phyloP scores from a whole-genome alignment of 2,329 filamentous ascomycete species.

The Hymenoscyphus salicellus region DNA sequence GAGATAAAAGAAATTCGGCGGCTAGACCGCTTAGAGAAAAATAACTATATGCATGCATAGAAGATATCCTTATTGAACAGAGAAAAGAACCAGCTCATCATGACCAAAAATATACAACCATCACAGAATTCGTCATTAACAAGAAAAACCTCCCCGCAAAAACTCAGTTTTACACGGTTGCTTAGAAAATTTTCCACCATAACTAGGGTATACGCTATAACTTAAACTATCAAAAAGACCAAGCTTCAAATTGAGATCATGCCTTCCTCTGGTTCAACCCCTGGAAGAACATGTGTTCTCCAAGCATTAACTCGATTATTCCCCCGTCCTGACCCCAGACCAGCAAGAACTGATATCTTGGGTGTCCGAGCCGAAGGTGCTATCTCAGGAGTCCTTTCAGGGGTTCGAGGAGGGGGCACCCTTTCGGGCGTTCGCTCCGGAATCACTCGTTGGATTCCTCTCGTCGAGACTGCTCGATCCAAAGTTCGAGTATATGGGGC shows the following conservation, averaged over 20 bases:
- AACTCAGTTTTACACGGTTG: too few species aligned
- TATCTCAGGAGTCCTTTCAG: conserved; percentile 1
- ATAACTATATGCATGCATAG: too few species aligned
- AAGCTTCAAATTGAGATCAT: conserved; percentile 10
- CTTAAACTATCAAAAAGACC: too few species aligned
- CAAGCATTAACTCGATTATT: conserved; percentile 34
- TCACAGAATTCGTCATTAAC: too few species aligned
- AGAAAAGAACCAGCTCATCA: too few species aligned
- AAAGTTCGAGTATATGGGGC: conserved; percentile 20
- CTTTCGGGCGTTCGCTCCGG: not conserved
- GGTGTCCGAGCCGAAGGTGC: conserved; percentile 3
- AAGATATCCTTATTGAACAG: too few species aligned
- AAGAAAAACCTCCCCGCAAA: too few species aligned
- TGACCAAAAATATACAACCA: too few species aligned
- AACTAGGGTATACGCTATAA: too few species aligned
- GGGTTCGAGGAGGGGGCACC: not conserved
- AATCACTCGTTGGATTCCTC: not conserved
- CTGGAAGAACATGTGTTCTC: conserved; percentile 32
- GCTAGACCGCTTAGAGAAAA: too few species aligned
- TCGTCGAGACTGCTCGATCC: conserved; percentile 1
- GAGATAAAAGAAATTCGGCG: too few species aligned
- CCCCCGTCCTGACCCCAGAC: conserved; percentile 24
- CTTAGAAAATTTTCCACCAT: too few species aligned
- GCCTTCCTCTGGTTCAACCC: conserved; percentile 31
- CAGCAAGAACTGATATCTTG: conserved; percentile 29